A percentile compares a stretch with the other conserved stretches of the same genome.
These are phyloP conservation scores for Trebouxia sp. DNA, from an alignment of 139 green algal genomes.

Conservation along the genomic window DNA sequence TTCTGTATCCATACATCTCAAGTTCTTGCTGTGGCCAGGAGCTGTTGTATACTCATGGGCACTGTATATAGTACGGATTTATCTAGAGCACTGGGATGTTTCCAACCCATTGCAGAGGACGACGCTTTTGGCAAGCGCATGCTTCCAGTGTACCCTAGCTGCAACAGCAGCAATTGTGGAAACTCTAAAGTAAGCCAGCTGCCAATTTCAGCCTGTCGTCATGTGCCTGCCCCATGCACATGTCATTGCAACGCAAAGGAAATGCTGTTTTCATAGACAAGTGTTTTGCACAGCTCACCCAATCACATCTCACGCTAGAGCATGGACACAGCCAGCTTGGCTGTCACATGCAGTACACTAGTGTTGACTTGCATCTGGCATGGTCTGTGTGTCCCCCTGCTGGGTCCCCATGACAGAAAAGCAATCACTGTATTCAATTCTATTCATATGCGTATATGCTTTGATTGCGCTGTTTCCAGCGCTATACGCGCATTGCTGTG, in stretches of 20 bases:
- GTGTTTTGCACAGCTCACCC: background rate
- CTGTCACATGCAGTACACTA: no score
- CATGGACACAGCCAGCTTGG: no score
- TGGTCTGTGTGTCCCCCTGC: no score
- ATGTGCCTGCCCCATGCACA: background rate
- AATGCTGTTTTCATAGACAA: background rate
- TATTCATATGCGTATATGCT: no score
- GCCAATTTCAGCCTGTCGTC: background rate
- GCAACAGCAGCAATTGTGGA: constrained; percentile 10
- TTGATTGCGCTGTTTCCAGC: no score
- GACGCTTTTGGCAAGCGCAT: background rate
- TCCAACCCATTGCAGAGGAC: background rate
- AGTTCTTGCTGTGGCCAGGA: constrained; percentile 22
- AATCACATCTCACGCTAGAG: no score
- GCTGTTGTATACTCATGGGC: constrained; percentile 1
- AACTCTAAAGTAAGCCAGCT: constrained; percentile 1
- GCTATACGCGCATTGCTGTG: no score
- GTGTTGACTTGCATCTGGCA: no score
- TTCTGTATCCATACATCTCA: constrained; percentile 10
- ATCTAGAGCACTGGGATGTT: background rate
- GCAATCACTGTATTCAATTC: no score
- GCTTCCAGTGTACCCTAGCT: background rate
- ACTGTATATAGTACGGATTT: constrained; percentile 15
- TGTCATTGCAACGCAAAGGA: background rate
- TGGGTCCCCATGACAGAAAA: no score